These are phyloP conservation scores for Acacia melanoxylon DNA, from an alignment of 306 rosid genomes.

Conservation along the genomic window DNA sequence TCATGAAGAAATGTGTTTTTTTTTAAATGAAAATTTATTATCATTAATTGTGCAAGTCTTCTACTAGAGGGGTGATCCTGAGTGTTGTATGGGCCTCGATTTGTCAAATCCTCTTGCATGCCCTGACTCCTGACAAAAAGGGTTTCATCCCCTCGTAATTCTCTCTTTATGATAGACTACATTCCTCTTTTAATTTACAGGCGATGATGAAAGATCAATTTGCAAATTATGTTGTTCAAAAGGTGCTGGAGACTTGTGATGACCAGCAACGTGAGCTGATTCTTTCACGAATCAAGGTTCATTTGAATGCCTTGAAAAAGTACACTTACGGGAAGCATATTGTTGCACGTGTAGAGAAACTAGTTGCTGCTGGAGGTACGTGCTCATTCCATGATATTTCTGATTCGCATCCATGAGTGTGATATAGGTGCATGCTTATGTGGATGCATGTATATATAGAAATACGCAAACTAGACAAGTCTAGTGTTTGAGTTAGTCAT, in stretches of 20 bases:
- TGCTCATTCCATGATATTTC: slow-evolving; percentile 1
- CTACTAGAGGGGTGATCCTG: not conserved
- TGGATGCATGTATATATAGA: not conserved
- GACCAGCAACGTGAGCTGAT: slow-evolving; percentile 95
- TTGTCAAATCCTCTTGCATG: not conserved
- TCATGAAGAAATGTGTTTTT: not conserved
- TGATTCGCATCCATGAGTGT: not conserved
- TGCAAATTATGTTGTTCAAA: slow-evolving; percentile 94
- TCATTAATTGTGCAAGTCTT: not conserved
- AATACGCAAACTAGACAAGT: not conserved
- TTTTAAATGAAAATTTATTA: not conserved
- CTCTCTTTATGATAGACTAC: not conserved
- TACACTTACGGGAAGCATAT: slow-evolving; percentile 97
- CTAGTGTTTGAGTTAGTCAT: not conserved
- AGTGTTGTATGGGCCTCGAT: not conserved
- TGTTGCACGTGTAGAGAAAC: slow-evolving; percentile 96
- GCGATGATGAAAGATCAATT: slow-evolving; percentile 96
- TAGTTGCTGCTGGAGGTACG: slow-evolving; percentile 96
- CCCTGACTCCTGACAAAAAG: not conserved
- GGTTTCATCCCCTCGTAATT: not conserved
- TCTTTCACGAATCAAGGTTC: slow-evolving; percentile 91
- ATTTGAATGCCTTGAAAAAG: slow-evolving; percentile 91
- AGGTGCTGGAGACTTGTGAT: slow-evolving; percentile 93
- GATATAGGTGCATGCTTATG: not conserved
- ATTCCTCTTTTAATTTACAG: not conserved